These are phyloP conservation scores for Phytomonas sp. DNA, from an alignment of 208 protist genomes.

Conservation along the genomic window DNA sequence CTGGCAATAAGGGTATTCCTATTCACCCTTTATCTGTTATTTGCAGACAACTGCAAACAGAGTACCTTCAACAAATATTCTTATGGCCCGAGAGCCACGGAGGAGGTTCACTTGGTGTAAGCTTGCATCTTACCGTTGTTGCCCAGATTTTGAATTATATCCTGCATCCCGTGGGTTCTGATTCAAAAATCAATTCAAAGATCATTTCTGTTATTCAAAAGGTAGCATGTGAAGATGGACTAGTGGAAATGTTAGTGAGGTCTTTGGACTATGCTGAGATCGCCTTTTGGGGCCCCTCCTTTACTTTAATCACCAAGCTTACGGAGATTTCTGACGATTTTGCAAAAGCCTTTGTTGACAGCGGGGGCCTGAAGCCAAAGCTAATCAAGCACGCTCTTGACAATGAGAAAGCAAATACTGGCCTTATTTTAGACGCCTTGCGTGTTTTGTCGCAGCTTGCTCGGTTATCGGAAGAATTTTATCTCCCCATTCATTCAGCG, in stretches of 20 bases:
- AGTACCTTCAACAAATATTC: slow-evolving; percentile 70
- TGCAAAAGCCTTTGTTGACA: slow-evolving; percentile 78
- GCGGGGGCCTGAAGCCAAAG: slow-evolving; percentile 66
- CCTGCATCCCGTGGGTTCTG: slow-evolving; percentile 32
- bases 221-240: slow-evolving; percentile 61
- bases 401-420: slow-evolving; percentile 48
- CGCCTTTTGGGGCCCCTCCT: slow-evolving; percentile 72
- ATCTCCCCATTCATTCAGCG: slow-evolving; percentile 73
- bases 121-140: slow-evolving; percentile 69
- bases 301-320: slow-evolving; percentile 79
- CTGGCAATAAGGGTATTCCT: not conserved
- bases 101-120: slow-evolving; percentile 73
- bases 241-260: slow-evolving; percentile 74
- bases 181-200: slow-evolving; percentile 23
- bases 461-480: slow-evolving; percentile 78
- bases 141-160: slow-evolving; percentile 68
- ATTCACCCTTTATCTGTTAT: slow-evolving; percentile 32
- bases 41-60: slow-evolving; percentile 56
- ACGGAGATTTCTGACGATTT: slow-evolving; percentile 68
- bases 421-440: slow-evolving; percentile 80
- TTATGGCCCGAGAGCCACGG: slow-evolving; percentile 77
- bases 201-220: slow-evolving; percentile 47
- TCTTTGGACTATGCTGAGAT: slow-evolving; percentile 77
- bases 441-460: slow-evolving; percentile 90
- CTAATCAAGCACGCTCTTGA: slow-evolving; percentile 74